phyloP scores from a whole-genome alignment of 2,329 filamentous ascomycete genomes.

The Pezicula neosporulosa region DNA sequence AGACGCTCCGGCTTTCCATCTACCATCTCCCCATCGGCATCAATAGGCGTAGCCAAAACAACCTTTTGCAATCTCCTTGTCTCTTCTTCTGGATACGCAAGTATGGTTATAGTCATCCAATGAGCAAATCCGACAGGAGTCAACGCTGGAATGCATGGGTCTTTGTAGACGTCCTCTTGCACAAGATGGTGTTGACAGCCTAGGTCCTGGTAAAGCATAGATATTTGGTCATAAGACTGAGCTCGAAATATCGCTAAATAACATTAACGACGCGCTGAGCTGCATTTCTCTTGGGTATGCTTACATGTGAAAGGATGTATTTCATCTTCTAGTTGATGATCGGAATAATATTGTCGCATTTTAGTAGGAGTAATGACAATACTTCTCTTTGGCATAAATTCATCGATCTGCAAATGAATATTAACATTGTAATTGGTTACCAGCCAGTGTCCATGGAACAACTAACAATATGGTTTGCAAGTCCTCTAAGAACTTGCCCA shows the following conservation, averaged over 20 bases:
- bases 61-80: slow-evolving; percentile 66
- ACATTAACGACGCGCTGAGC: slow-evolving; percentile 6
- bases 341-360: slow-evolving; percentile 68
- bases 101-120: slow-evolving; percentile 72
- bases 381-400: slow-evolving; percentile 63
- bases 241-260: slow-evolving; percentile 20
- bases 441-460: background rate
- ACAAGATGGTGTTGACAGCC: slow-evolving; percentile 62
- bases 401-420: slow-evolving; percentile 51
- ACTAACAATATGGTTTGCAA: slow-evolving; percentile 71
- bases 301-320: slow-evolving; percentile 65
- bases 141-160: slow-evolving; percentile 59
- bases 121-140: slow-evolving; percentile 65
- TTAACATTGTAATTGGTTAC: background rate
- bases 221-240: slow-evolving; percentile 43
- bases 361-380: slow-evolving; percentile 75
- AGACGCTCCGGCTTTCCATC: slow-evolving; percentile 68
- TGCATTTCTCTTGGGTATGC: slow-evolving; percentile 19
- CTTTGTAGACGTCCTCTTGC: slow-evolving; percentile 46
- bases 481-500: slow-evolving; percentile 66
- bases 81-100: slow-evolving; percentile 74
- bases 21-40: slow-evolving; percentile 48
- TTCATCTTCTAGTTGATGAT: slow-evolving; percentile 62
- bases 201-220: slow-evolving; percentile 52
- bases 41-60: slow-evolving; percentile 67